phyloP scores from a whole-genome alignment of 805 yeast genomes.

The Lipomyces yamanashiensis region DNA sequence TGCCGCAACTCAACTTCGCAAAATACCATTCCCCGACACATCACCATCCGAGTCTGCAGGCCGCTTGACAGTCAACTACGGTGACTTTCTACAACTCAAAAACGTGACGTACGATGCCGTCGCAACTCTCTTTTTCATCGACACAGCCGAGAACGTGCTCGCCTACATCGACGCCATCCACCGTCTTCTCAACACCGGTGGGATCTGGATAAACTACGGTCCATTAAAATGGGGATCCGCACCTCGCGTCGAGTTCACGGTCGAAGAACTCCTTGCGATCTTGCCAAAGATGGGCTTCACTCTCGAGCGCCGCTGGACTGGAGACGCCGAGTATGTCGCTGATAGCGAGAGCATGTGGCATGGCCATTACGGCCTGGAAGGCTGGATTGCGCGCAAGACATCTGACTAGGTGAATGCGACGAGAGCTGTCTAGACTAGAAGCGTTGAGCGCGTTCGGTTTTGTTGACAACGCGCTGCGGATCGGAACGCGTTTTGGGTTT shows the following conservation, averaged over 20 bases:
- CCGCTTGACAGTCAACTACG: conserved; percentile 45
- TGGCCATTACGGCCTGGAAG: conserved; percentile 40
- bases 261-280: conserved; percentile 66
- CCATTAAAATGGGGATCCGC: conserved; percentile 90
- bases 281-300: conserved; percentile 69
- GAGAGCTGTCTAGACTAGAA: too few relatives aligned
- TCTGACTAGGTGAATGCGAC: background rate
- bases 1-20: conserved; percentile 56
- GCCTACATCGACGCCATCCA: conserved; percentile 73
- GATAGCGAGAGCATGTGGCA: conserved; percentile 43
- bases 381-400: conserved; percentile 35
- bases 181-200: conserved; percentile 52
- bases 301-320: conserved; percentile 39
- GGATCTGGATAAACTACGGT: conserved; percentile 87
- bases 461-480: background rate
- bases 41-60: conserved; percentile 29
- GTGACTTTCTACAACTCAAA: conserved; percentile 67
- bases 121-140: conserved; percentile 72
- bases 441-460: background rate
- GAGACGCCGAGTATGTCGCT: conserved; percentile 43
- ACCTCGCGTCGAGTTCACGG: conserved; percentile 71
- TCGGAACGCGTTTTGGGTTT: background rate
- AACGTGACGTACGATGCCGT: conserved; percentile 47
- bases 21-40: conserved; percentile 48
- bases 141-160: conserved; percentile 86